These are phyloP conservation scores for Sphagnum contortum DNA, from an alignment of 225 moss, liverwort and hornwort genomes.

Conservation along the genomic window DNA sequence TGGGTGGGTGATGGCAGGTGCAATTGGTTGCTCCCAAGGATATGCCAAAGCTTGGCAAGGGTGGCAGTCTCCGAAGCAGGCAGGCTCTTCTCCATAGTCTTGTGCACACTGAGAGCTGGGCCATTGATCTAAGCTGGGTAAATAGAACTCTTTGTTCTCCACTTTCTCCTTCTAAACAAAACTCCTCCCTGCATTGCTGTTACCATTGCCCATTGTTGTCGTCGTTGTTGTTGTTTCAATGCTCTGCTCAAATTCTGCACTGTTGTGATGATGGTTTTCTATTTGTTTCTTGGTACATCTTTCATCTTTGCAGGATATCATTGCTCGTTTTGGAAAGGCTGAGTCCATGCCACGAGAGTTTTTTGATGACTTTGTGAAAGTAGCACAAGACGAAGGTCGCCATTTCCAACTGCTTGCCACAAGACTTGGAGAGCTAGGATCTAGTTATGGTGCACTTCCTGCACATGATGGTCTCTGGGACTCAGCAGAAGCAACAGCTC, in stretches of 20 bases:
- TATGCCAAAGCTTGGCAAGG: conserved; percentile 51
- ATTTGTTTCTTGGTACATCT: not conserved
- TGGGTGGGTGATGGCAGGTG: conserved; percentile 43
- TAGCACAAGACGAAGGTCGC: conserved; percentile 46
- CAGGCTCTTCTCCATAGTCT: conserved; percentile 49
- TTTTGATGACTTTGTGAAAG: conserved; percentile 43
- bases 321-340: conserved; percentile 42
- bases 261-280: too few species aligned
- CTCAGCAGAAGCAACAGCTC: conserved; percentile 41
- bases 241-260: too few species aligned
- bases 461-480: conserved; percentile 55
- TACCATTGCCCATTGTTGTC: too few species aligned
- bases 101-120: conserved; percentile 57
- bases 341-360: conserved; percentile 44
- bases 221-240: too few species aligned
- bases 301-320: conserved; percentile 35
- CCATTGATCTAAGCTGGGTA: conserved; percentile 51
- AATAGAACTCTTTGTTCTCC: not conserved
- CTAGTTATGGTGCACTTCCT: conserved; percentile 37
- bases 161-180: too few species aligned
- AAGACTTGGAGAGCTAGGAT: conserved; percentile 31
- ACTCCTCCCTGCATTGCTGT: too few species aligned
- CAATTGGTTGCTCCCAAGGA: conserved; percentile 41
- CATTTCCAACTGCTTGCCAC: conserved; percentile 37
- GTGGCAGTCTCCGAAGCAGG: conserved; percentile 38